phyloP scores from a whole-genome alignment of 257 asterid species.

The Solanum appendiculatum region DNA sequence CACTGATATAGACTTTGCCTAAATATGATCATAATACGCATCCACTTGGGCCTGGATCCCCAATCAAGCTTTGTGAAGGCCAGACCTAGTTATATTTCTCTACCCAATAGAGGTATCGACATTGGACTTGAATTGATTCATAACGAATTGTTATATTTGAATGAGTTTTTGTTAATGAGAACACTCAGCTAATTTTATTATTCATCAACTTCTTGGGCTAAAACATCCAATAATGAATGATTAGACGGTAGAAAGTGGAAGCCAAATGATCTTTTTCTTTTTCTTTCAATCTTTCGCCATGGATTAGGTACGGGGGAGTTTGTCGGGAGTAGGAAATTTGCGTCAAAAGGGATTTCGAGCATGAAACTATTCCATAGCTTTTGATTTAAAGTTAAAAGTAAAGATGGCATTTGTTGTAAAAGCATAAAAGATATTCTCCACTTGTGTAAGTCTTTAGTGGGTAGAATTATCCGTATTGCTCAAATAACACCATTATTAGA shows the following conservation, averaged over 20 bases:
- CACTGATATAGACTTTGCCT: too few relatives aligned
- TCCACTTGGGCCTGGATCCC: too few relatives aligned
- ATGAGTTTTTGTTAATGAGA: not conserved
- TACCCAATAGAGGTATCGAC: too few relatives aligned
- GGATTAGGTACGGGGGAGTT: not conserved
- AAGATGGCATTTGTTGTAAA: not conserved
- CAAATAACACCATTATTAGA: not conserved
- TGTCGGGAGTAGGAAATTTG: not conserved
- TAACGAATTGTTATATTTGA: not conserved
- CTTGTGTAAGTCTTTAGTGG: not conserved
- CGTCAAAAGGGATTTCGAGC: not conserved
- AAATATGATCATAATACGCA: too few relatives aligned
- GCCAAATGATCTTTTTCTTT: not conserved
- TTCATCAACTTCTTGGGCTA: not conserved
- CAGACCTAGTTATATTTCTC: too few relatives aligned
- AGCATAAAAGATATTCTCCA: not conserved
- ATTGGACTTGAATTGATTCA: too few relatives aligned
- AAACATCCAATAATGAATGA: not conserved
- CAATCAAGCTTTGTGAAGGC: too few relatives aligned
- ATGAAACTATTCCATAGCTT: not conserved
- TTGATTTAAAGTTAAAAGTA: not conserved
- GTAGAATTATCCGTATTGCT: not conserved
- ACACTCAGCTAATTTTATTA: not conserved
- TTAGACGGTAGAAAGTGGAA: not conserved
- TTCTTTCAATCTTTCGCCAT: not conserved